phyloP scores from a whole-genome alignment of 1,284 basidiomycete genomes.

The Rhodotorula sp. region DNA sequence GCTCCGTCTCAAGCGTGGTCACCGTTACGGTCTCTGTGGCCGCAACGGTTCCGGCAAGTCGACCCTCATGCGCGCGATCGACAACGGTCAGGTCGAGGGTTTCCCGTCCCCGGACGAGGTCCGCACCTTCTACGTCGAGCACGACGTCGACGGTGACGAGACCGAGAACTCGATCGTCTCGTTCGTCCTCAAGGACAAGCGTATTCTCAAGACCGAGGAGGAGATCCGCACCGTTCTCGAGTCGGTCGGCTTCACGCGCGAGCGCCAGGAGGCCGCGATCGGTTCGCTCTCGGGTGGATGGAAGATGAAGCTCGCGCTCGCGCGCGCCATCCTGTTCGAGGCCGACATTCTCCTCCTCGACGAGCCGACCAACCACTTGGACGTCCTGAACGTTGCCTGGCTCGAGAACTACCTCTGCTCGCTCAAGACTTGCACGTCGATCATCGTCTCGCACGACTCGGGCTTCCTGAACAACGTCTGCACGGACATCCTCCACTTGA shows the following conservation, averaged over 20 bases:
- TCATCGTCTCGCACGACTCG: slow-evolving; percentile 68
- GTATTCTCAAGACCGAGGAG: slow-evolving; percentile 68
- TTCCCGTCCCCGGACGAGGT: slow-evolving; percentile 95
- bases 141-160: slow-evolving; percentile 91
- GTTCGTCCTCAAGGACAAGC: slow-evolving; percentile 84
- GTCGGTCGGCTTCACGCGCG: slow-evolving; percentile 85
- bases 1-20: slow-evolving; percentile 95
- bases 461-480: slow-evolving; percentile 98
- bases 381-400: slow-evolving; percentile 96
- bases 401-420: slow-evolving; percentile 89
- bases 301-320: slow-evolving; percentile 99
- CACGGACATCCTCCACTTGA: slow-evolving; percentile 97
- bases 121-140: slow-evolving; percentile 98
- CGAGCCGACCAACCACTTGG: slow-evolving; percentile 97
- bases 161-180: slow-evolving; percentile 84
- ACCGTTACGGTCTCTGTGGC: slow-evolving; percentile 97
- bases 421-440: slow-evolving; percentile 89
- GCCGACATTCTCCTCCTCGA: slow-evolving; percentile 95
- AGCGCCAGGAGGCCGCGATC: slow-evolving; percentile 79
- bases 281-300: slow-evolving; percentile 97
- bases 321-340: slow-evolving; percentile 98
- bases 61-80: slow-evolving; percentile 71
- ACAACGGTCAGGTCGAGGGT: slow-evolving; percentile 82
- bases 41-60: slow-evolving; percentile 99
- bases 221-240: slow-evolving; percentile 78